Conservation (phyloP, 1,284 basidiomycete genomes). For the Fistulina hepatica region DNA sequence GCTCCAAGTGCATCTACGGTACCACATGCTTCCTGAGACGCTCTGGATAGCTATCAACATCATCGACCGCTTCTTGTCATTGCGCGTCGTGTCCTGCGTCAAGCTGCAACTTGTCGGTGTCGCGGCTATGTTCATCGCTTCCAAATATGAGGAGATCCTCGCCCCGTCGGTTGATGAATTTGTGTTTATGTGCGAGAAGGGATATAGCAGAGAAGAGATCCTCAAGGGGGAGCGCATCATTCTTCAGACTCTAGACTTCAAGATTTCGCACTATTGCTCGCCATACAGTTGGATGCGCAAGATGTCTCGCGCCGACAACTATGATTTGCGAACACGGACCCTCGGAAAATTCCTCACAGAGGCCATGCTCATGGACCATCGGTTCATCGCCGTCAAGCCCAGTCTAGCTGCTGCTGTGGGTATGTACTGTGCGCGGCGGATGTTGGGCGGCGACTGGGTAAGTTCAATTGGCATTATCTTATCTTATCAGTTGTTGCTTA, state of each 20-base stretch:
- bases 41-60: constrained; percentile 98
- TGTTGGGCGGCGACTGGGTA: constrained; percentile 93
- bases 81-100: constrained; percentile 83
- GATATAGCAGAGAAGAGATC: constrained; percentile 91
- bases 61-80: constrained; percentile 93
- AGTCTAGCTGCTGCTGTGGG: constrained; percentile 94
- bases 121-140: constrained; percentile 94
- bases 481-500: constrained; percentile 40
- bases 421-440: constrained; percentile 90
- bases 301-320: constrained; percentile 98
- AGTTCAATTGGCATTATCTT: constrained; percentile 27
- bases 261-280: constrained; percentile 94
- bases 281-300: constrained; percentile 99
- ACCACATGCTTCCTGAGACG: constrained; percentile 97
- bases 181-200: constrained; percentile 94
- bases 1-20: constrained; percentile 92
- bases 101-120: constrained; percentile 98
- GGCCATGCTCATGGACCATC: constrained; percentile 87
- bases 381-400: constrained; percentile 90
- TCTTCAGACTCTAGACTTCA: constrained; percentile 88
- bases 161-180: constrained; percentile 92
- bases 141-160: constrained; percentile 98
- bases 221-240: constrained; percentile 97
- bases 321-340: constrained; percentile 96
- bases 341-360: constrained; percentile 97